Percentiles rank a stretch among this genome's conserved stretches.
phyloP scores from a whole-genome alignment of 129 eudicot species.

The Sambucus nigra region DNA sequence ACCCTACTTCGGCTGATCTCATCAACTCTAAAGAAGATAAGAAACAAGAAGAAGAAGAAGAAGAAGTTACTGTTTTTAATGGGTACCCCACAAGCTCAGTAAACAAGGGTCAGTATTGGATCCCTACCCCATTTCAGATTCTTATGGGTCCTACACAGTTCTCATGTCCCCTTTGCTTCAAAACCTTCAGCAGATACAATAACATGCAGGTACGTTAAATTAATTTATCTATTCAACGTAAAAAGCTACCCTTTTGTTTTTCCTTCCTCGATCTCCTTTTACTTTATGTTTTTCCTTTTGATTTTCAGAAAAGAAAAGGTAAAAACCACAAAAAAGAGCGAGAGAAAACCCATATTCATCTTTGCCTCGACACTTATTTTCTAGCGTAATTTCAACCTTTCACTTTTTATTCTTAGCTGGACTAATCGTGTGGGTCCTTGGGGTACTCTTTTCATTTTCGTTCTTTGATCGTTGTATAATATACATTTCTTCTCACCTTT shows the following conservation, averaged over 20 bases:
- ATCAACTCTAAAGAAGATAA: conserved; percentile 9
- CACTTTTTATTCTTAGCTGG: conserved; percentile 22
- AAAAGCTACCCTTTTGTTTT: conserved; percentile 1
- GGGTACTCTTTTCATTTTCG: conserved; percentile 26
- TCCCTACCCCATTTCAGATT: conserved; percentile 89
- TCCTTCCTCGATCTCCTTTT: not conserved
- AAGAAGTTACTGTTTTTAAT: conserved; percentile 33
- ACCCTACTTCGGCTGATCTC: conserved; percentile 14
- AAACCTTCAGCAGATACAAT: conserved; percentile 91
- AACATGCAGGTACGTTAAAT: conserved; percentile 85
- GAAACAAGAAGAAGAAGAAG: conserved; percentile 15
- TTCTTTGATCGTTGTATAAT: conserved; percentile 18
- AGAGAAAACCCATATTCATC: conserved; percentile 18
- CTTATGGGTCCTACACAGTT: conserved; percentile 94
- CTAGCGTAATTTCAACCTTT: conserved; percentile 30
- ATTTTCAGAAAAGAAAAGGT: conserved; percentile 26
- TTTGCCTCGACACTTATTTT: conserved; percentile 34
- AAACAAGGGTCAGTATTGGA: conserved; percentile 94
- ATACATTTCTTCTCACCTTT: not conserved
- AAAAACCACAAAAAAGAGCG: not conserved
- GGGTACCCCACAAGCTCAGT: conserved; percentile 38
- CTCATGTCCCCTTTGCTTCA: conserved; percentile 92
- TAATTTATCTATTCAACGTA: not conserved
- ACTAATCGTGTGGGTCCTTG: conserved; percentile 15
- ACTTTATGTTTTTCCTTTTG: conserved; percentile 9